Percentiles rank a stretch among this genome's conserved stretches.
Conservation (phyloP, 768 basidiomycete species). For the Steccherinum ochraceum region DNA sequence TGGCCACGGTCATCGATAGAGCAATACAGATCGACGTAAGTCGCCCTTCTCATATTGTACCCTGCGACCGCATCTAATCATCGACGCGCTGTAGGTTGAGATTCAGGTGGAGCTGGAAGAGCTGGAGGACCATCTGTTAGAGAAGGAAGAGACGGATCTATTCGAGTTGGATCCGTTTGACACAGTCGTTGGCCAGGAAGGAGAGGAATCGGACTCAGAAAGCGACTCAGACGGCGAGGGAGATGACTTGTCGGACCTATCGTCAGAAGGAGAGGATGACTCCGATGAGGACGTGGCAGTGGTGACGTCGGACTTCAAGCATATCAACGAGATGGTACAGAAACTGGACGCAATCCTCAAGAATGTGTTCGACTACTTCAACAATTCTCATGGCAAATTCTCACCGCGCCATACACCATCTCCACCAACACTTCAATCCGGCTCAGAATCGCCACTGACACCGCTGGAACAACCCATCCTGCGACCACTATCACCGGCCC, state of each 20-base stretch:
- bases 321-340: constrained; percentile 80
- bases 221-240: constrained; percentile 41
- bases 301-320: constrained; percentile 51
- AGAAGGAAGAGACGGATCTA: constrained; percentile 44
- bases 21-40: constrained; percentile 93
- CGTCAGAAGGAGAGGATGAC: constrained; percentile 56
- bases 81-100: constrained; percentile 58
- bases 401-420: constrained; percentile 18
- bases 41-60: constrained; percentile 10
- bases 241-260: constrained; percentile 65
- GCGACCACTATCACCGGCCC: constrained; percentile 18
- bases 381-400: constrained; percentile 33
- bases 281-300: constrained; percentile 23
- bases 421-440: constrained; percentile 7
- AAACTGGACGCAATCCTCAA: constrained; percentile 89
- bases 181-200: constrained; percentile 72
- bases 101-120: constrained; percentile 96
- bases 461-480: constrained; percentile 6
- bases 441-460: constrained; percentile 15
- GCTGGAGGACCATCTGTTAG: constrained; percentile 58
- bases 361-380: constrained; percentile 82
- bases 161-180: constrained; percentile 87
- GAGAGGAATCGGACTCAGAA: constrained; percentile 48
- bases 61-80: neutral
- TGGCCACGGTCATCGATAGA: constrained; percentile 87